Conservation (phyloP, 345 rosid genomes). For the Eucalyptus regnans region DNA sequence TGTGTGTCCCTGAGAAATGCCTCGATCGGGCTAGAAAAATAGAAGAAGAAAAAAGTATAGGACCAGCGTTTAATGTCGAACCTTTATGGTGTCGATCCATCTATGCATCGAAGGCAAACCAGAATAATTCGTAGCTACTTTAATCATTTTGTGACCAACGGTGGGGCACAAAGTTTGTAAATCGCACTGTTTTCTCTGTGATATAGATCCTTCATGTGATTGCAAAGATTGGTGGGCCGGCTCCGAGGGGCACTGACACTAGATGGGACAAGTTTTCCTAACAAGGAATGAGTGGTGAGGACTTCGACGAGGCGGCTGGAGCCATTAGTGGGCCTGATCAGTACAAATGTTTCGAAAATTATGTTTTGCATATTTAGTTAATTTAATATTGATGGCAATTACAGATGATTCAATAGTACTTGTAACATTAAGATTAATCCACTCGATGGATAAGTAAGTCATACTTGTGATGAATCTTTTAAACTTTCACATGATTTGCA, state of each 20-base stretch:
- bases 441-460: too few species aligned
- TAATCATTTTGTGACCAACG: neutral
- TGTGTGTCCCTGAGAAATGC: neutral
- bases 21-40: neutral
- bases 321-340: accelerated
- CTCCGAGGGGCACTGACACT: neutral
- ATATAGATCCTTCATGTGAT: neutral
- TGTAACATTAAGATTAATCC: too few species aligned
- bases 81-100: neutral
- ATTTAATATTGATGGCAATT: too few species aligned
- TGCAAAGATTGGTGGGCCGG: neutral
- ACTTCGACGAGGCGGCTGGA: neutral
- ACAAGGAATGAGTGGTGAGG: neutral
- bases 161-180: neutral
- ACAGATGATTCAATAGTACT: too few species aligned
- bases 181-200: neutral
- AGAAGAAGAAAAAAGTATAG: neutral
- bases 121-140: neutral
- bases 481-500: too few species aligned
- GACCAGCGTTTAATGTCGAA: neutral
- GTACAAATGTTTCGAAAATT: too few species aligned
- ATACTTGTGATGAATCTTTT: neutral
- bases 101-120: neutral
- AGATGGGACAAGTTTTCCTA: neutral
- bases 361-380: neutral